phyloP scores from a whole-genome alignment of 2,329 filamentous ascomycete genomes.

The Fusarium gaditjirri region DNA sequence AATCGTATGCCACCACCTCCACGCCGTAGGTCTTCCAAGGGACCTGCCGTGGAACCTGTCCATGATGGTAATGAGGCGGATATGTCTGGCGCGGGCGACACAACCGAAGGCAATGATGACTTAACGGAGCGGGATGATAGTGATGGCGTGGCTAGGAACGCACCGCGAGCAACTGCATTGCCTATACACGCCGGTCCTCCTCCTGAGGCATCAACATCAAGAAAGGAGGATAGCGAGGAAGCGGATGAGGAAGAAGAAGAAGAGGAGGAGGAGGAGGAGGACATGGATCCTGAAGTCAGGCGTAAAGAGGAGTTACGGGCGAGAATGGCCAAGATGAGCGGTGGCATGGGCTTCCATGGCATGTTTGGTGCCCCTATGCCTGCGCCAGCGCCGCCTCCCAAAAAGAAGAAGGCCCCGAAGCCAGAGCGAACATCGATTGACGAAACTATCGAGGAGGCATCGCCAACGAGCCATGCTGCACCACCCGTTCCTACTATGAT shows the following conservation, averaged over 20 bases:
- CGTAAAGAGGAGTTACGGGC: slow-evolving; percentile 90
- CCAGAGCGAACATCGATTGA: slow-evolving; percentile 56
- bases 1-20: slow-evolving; percentile 54
- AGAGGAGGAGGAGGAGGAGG: slow-evolving; percentile 87
- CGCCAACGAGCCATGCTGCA: slow-evolving; percentile 56
- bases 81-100: slow-evolving; percentile 72
- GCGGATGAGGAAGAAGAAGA: slow-evolving; percentile 75
- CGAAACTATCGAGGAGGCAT: slow-evolving; percentile 56
- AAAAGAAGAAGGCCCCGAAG: slow-evolving; percentile 65
- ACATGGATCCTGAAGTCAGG: slow-evolving; percentile 86
- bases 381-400: slow-evolving; percentile 63
- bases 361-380: slow-evolving; percentile 85
- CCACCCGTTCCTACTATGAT: slow-evolving; percentile 70
- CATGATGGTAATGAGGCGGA: slow-evolving; percentile 73
- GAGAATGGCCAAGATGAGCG: slow-evolving; percentile 98
- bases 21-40: slow-evolving; percentile 65
- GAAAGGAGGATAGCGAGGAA: slow-evolving; percentile 65
- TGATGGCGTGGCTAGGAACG: slow-evolving; percentile 65
- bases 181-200: slow-evolving; percentile 40
- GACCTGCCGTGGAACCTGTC: slow-evolving; percentile 53
- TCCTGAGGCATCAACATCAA: slow-evolving; percentile 25
- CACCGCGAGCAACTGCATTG: slow-evolving; percentile 54
- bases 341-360: slow-evolving; percentile 95
- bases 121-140: slow-evolving; percentile 78
- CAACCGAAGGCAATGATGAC: slow-evolving; percentile 69